Evolutionary conservation across 2,329 filamentous ascomycete species (phyloP).

Genomic region (Aspergillus amoenus): DNA sequence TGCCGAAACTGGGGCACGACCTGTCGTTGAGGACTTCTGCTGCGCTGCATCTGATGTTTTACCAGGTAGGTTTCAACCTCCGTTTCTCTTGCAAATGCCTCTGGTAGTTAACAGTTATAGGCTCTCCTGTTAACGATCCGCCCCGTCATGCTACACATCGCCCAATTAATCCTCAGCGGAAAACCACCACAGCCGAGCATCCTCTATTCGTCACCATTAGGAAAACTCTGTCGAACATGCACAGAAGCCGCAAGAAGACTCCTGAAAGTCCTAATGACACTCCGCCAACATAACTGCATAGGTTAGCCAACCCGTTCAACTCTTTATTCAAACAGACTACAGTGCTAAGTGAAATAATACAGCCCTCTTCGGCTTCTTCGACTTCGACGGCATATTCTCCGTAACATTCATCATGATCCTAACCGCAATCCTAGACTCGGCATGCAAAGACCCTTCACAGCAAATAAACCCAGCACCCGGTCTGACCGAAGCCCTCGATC

Average conservation of each 20-base stretch:
- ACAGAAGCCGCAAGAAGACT: not conserved
- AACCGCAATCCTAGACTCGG: not conserved
- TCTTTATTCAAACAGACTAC: not conserved
- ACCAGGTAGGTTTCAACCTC: not conserved
- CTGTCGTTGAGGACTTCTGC: not conserved
- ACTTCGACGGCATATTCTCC: not conserved
- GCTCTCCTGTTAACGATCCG: not conserved
- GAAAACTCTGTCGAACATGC: not conserved
- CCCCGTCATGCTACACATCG: not conserved
- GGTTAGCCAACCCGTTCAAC: not conserved
- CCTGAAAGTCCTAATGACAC: not conserved
- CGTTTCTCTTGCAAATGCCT: no score
- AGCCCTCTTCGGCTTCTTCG: not conserved
- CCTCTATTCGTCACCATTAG: not conserved
- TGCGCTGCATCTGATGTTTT: not conserved
- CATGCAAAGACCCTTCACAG: not conserved
- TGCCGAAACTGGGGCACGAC: not conserved
- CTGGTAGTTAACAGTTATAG: not conserved
- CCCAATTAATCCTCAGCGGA: not conserved
- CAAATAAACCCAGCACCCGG: not conserved
- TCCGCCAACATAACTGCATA: not conserved
- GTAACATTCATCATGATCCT: not conserved
- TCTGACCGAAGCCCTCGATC: not conserved
- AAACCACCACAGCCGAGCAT: not conserved
- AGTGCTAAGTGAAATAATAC: not conserved